Conservation (phyloP, 345 rosid species). For the Citrus glauca region DNA sequence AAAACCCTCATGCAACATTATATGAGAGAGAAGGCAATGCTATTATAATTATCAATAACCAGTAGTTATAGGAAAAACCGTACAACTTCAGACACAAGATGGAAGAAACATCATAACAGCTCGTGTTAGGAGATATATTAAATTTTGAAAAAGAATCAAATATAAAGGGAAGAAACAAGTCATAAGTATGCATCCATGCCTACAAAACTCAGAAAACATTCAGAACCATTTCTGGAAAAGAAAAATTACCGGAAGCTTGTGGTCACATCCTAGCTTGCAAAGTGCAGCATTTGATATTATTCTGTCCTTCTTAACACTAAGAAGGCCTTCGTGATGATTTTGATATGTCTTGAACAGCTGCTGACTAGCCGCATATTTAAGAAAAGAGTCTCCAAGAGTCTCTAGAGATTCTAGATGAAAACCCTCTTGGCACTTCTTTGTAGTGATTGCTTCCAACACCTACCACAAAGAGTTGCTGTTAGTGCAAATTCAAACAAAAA, state of each 20-base stretch:
- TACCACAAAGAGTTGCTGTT: slow-evolving; percentile 20
- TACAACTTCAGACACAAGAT: not conserved
- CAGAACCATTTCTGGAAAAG: not conserved
- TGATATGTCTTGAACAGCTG: slow-evolving; percentile 54
- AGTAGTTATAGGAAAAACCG: not conserved
- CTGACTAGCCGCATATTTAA: slow-evolving; percentile 76
- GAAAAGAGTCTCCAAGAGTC: slow-evolving; percentile 92
- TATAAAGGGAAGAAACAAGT: not conserved
- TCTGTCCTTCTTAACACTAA: slow-evolving; percentile 58
- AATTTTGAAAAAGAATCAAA: not conserved
- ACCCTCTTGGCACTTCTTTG: slow-evolving; percentile 73
- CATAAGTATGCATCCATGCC: not conserved
- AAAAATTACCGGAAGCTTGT: slow-evolving; percentile 64
- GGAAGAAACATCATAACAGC: not conserved
- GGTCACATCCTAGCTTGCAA: slow-evolving; percentile 61
- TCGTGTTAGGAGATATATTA: not conserved
- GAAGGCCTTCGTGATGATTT: slow-evolving; percentile 75
- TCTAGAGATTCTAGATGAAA: slow-evolving; percentile 85
- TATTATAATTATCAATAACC: no score
- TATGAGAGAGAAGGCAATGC: not conserved
- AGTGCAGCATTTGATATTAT: slow-evolving; percentile 68
- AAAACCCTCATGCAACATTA: not conserved
- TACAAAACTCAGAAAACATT: not conserved
- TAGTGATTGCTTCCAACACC: slow-evolving; percentile 89
- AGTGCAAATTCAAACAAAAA: slow-evolving; percentile 5